Base-by-base conservation (phyloP, 1,139 yeast genomes). In the Kurtzmaniella natalensis region DNA sequence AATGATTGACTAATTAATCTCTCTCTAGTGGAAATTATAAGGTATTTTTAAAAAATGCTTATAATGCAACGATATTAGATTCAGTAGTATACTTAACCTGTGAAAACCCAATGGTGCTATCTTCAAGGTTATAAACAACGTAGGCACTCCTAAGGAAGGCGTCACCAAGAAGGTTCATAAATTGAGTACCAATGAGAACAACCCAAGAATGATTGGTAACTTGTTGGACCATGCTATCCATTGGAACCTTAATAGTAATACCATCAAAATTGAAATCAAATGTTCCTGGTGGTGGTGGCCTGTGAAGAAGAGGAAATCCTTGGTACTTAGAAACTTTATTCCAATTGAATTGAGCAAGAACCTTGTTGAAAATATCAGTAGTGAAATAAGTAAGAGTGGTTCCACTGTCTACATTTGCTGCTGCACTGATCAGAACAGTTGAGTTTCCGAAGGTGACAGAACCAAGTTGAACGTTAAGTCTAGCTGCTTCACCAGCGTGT, bases 371-470 rank as follows among this genome's bases (percentile, higher is more conserved):
- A 16, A 56, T 39, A 6, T 30, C 27, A 3, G 38, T 18, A 5
- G 61, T 46, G 18, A 64, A 41, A 41, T 51, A 47, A 13, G 59
- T 41, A 28, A 63, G 51, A 17, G 72, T 57, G 6, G 58, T 41
- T 35, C 61, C 61, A 13, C 59, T 46, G 36, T 57, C 62, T 9
- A 34, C 31, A 37, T 39, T 26, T 22, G 7, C 7, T 9, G 34
- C 13, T 5, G 15, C 22, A 9, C 11, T 16, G 14, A 25, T 13
- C 19, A 11, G 11, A 11, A 28, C 9, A 8, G n/a, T 4, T n/a
- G 26, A 25, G 2, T 34, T 34, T 6, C 16, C 11, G 16, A 22
- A 20, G 7, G 28, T 24, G 7, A 35, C 4, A 24, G 24, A 14
- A 15, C 23, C 17, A 15, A 35, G 18, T 3, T 32, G 28, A 18